Base-by-base conservation (phyloP, 2,329 filamentous ascomycete species). In the Bipolaris victoriae region DNA sequence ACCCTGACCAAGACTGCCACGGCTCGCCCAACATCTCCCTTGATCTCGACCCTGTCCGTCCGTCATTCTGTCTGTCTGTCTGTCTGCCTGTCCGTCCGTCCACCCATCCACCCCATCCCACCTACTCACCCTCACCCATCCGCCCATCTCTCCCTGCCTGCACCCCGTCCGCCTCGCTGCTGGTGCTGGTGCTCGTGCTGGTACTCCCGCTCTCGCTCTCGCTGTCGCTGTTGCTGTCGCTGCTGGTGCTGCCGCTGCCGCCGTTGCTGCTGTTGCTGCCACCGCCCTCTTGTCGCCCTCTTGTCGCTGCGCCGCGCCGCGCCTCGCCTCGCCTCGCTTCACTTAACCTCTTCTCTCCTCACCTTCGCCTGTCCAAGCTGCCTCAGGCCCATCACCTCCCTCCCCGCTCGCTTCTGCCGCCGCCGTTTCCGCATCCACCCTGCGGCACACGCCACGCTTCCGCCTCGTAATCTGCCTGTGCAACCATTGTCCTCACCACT, bases 391-490 rank as follows among this genome's bases (percentile, higher is more conserved):
- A 50, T 50, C 62, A 39, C 11, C 31, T 33, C 44, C 52, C 43
- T 55, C 63, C 52, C 52, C 60, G 39, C 61, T 61, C 63, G 62
- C 57, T 52, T 56, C 60, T 60, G 53, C 57, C 31, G 37, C 18
- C 52, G 54, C 62, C 58, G 52, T 54, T 63, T 60, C 63, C 66
- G 60, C 65, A 49, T 53, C 61, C 61, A 52, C 62, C 45, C 59
- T 58, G 55, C 66, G 64, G 63, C 65, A 65, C 65, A 57, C 62
- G 59, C 64, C 62, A 60, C 61, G 54, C 61, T 53, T 49, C 62
- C 63, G 63, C 61, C 57, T 45, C 59, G 49, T 57, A 61, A 55
- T 48, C 61, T 50, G 57, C 57, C 53, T 53, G 67, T 69, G 61
- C 61, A 60, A 66, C 64, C 43, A 36, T 62, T 64, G 67, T 64